These are phyloP conservation scores for Pythium periplocum DNA, from an alignment of 352 stramenopile species.

Conservation along the genomic window DNA sequence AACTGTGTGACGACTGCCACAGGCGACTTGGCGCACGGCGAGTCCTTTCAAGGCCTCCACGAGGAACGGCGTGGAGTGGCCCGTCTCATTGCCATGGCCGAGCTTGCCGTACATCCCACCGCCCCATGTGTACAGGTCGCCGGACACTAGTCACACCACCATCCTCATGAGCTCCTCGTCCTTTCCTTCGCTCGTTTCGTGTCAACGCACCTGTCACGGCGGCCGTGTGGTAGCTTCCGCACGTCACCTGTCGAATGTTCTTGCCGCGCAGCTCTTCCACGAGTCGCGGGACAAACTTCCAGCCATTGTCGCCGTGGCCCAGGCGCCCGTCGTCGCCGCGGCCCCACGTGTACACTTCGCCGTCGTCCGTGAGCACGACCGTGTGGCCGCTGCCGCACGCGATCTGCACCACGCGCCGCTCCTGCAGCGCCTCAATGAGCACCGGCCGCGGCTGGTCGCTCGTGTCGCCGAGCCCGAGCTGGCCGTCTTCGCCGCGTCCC, in stretches of 20 bases:
- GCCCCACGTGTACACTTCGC: slow-evolving; percentile 88
- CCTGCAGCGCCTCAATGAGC: slow-evolving; percentile 75
- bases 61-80: slow-evolving; percentile 90
- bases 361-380: slow-evolving; percentile 85
- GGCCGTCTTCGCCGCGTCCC: slow-evolving; percentile 83
- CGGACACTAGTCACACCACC: slow-evolving; percentile 43
- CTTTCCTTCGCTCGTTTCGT: background rate
- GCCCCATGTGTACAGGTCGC: slow-evolving; percentile 92
- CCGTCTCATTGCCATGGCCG: slow-evolving; percentile 90
- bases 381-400: slow-evolving; percentile 86
- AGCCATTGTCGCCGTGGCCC: slow-evolving; percentile 93
- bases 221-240: slow-evolving; percentile 94
- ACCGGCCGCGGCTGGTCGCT: slow-evolving; percentile 84
- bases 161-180: background rate
- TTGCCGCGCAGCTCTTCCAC: slow-evolving; percentile 89
- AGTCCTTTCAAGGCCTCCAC: slow-evolving; percentile 92
- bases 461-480: slow-evolving; percentile 81
- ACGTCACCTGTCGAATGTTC: slow-evolving; percentile 91
- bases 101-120: slow-evolving; percentile 96
- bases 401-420: slow-evolving; percentile 84
- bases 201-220: slow-evolving; percentile 73
- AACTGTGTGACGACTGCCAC: slow-evolving; percentile 92
- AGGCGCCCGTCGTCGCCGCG: slow-evolving; percentile 85
- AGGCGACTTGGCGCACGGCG: slow-evolving; percentile 91
- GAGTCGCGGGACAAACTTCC: slow-evolving; percentile 95